Percentiles rank a stretch among this genome's conserved stretches.
Evolutionary conservation across 176 grass and related monocot genomes (phyloP).

Genomic region (Zea luxurians): DNA sequence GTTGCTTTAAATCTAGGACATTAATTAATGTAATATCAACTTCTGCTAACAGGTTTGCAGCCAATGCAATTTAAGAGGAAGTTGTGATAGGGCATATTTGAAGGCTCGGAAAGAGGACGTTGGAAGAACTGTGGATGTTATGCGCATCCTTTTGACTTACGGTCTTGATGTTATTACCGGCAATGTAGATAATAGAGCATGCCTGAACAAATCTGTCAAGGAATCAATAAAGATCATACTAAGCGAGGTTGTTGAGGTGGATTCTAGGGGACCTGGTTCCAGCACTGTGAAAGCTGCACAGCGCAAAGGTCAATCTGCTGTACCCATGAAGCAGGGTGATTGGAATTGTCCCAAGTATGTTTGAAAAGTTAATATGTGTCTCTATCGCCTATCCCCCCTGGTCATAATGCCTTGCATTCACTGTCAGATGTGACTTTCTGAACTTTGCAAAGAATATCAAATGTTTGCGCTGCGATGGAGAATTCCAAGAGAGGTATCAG

Average conservation of each 20-base stretch:
- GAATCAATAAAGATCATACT: conserved; percentile 77
- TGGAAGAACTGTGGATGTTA: conserved; percentile 88
- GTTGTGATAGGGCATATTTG: conserved; percentile 81
- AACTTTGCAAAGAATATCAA: conserved; percentile 95
- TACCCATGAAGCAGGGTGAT: conserved; percentile 82
- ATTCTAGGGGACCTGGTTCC: conserved; percentile 52
- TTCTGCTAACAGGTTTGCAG: conserved; percentile 79
- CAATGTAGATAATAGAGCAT: conserved; percentile 68
- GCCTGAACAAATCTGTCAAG: conserved; percentile 65
- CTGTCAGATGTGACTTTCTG: conserved; percentile 85
- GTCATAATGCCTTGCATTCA: conserved; percentile 10
- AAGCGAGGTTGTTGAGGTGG: conserved; percentile 58
- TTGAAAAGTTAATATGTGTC: background rate
- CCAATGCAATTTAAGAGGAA: conserved; percentile 76
- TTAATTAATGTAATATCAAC: conserved; percentile 33
- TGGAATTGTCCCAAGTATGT: conserved; percentile 92
- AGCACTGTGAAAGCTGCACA: conserved; percentile 36
- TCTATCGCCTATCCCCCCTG: background rate
- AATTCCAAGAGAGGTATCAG: conserved; percentile 72
- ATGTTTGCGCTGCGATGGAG: conserved; percentile 86
- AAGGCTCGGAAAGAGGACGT: conserved; percentile 75
- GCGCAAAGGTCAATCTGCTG: conserved; percentile 50
- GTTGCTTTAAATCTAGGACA: conserved; percentile 16
- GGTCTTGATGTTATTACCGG: conserved; percentile 70
- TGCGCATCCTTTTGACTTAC: conserved; percentile 81